Conservation (phyloP, 805 yeast genomes). For the Lachancea sp. region DNA sequence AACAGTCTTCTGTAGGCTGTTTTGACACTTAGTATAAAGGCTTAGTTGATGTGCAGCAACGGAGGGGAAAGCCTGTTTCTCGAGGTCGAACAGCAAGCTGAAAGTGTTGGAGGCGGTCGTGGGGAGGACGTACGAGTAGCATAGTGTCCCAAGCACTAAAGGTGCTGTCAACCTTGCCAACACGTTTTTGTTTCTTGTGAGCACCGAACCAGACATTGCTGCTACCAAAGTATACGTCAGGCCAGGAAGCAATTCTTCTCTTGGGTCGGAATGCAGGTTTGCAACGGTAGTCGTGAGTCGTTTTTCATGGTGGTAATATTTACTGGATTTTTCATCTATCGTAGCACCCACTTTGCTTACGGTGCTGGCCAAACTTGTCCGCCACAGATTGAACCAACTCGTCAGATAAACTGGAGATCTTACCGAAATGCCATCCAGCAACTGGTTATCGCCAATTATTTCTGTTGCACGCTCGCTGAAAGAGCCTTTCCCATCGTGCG, state of each 20-base stretch:
- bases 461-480: conserved; percentile 7
- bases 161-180: conserved; percentile 46
- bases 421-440: conserved; percentile 26
- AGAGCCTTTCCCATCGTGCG: conserved; percentile 7
- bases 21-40: conserved; percentile 4
- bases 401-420: conserved; percentile 23
- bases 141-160: conserved; percentile 42
- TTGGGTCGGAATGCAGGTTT: conserved; percentile 44
- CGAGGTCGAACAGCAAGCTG: conserved; percentile 42
- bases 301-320: conserved; percentile 44
- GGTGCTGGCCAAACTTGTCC: conserved; percentile 12
- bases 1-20: conserved; percentile 2
- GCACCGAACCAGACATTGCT: conserved; percentile 51
- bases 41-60: conserved; percentile 23
- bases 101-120: conserved; percentile 47
- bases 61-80: conserved; percentile 33
- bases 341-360: conserved; percentile 23
- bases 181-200: conserved; percentile 48
- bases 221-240: conserved; percentile 50
- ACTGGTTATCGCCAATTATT: conserved; percentile 18
- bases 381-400: conserved; percentile 12
- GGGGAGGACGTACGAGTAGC: conserved; percentile 54
- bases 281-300: conserved; percentile 46
- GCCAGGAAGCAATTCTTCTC: conserved; percentile 54
- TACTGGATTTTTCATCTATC: conserved; percentile 39